Percentiles rank a stretch among this genome's conserved stretches.
Conservation (phyloP, 2,329 filamentous ascomycete species). For the Pseudogymnoascus sp. region DNA sequence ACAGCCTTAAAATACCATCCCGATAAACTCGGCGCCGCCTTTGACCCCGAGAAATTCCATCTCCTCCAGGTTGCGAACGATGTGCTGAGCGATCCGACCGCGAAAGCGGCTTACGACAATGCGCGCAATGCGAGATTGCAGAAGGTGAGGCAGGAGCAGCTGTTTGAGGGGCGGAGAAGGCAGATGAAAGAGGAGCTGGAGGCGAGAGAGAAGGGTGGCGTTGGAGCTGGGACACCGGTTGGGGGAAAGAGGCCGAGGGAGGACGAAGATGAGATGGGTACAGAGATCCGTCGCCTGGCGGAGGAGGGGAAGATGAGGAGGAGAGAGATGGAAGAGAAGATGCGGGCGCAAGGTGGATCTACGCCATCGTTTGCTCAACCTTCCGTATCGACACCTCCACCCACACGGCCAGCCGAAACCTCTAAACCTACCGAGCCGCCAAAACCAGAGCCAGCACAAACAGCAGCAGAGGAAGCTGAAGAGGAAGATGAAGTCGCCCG, state of each 20-base stretch:
- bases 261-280: constrained; percentile 39
- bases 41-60: constrained; percentile 78
- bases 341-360: constrained; percentile 22
- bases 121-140: constrained; percentile 64
- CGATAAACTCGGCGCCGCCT: constrained; percentile 73
- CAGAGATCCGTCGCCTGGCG: constrained; percentile 45
- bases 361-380: constrained; percentile 3
- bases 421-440: constrained; percentile 9
- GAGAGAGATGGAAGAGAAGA: constrained; percentile 40
- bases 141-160: constrained; percentile 62
- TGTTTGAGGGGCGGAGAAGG: constrained; percentile 65
- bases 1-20: constrained; percentile 87
- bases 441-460: constrained; percentile 9
- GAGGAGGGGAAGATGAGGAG: constrained; percentile 45
- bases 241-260: constrained; percentile 55
- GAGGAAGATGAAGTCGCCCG: constrained; percentile 38
- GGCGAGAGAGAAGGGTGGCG: constrained; percentile 55
- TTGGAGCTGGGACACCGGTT: constrained; percentile 35
- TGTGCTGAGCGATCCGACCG: constrained; percentile 63
- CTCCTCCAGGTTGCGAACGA: constrained; percentile 80
- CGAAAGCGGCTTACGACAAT: constrained; percentile 72
- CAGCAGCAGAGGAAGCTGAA: constrained; percentile 17
- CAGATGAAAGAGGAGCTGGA: constrained; percentile 84
- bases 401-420: constrained; percentile 16
- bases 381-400: constrained; percentile 14